These are phyloP conservation scores for Thamnidium elegans DNA, from an alignment of 192 early-diverging fungal genomes.

Conservation along the genomic window DNA sequence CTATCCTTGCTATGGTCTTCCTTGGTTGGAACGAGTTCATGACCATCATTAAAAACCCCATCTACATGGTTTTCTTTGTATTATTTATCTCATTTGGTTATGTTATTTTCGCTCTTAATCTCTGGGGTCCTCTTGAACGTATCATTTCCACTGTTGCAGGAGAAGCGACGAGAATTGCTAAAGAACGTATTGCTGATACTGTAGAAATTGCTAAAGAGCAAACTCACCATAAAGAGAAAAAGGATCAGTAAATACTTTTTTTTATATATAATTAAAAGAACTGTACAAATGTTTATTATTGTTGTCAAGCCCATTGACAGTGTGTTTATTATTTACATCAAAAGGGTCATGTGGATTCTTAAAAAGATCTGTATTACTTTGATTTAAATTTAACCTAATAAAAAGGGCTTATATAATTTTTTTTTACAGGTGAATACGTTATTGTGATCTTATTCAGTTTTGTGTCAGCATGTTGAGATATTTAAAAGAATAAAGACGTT, in stretches of 20 bases:
- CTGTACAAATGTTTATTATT: too few species aligned
- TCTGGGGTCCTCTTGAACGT: conserved; percentile 64
- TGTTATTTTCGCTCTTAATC: conserved; percentile 61
- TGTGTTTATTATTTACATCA: too few species aligned
- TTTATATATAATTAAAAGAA: too few species aligned
- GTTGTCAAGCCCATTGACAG: too few species aligned
- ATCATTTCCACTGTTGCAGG: conserved; percentile 37
- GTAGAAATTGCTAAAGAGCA: conserved; percentile 32
- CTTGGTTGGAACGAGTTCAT: conserved; percentile 98
- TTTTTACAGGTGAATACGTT: too few species aligned
- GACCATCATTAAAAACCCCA: conserved; percentile 78
- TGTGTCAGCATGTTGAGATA: too few species aligned
- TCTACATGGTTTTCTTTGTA: conserved; percentile 70
- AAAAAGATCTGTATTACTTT: too few species aligned
- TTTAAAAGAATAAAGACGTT: too few species aligned
- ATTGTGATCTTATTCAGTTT: too few species aligned
- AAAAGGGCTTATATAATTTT: too few species aligned
- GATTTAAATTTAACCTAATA: too few species aligned
- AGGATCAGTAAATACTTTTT: neutral
- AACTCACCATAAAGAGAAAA: neutral
- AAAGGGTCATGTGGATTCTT: too few species aligned
- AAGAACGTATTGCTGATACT: conserved; percentile 31
- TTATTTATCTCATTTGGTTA: conserved; percentile 56
- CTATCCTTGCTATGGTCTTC: conserved; percentile 69
- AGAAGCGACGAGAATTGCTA: conserved; percentile 39